Conservation (phyloP, 352 stramenopile species). For the Phytophthora chlamydospora region DNA sequence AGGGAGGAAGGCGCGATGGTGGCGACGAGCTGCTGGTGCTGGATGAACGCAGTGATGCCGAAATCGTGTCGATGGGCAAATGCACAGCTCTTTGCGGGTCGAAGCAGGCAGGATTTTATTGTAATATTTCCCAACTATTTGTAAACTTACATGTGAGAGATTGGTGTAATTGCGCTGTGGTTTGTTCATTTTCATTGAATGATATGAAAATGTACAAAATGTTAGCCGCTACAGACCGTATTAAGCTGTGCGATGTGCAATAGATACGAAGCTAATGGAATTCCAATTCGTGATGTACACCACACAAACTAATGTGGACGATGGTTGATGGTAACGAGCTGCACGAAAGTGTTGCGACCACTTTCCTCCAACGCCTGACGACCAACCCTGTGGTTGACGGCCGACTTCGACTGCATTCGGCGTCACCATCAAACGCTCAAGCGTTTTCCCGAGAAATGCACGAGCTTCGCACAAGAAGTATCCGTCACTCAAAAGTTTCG, state of each 20-base stretch:
- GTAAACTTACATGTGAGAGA: neutral
- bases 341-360: neutral
- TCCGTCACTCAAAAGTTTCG: too few relatives aligned
- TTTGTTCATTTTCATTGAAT: too few relatives aligned
- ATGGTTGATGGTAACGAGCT: neutral
- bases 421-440: neutral
- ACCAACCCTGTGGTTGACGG: neutral
- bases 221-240: neutral
- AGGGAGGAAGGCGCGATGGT: constrained; percentile 2
- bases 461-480: too few relatives aligned
- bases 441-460: too few relatives aligned
- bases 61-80: constrained; percentile 4
- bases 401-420: constrained; percentile 4
- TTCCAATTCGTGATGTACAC: neutral
- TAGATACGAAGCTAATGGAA: constrained; percentile 24
- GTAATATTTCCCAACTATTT: constrained; percentile 7
- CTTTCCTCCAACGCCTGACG: neutral
- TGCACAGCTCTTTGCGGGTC: constrained; percentile 8
- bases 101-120: neutral
- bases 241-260: constrained; percentile 19
- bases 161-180: neutral
- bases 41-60: constrained; percentile 17
- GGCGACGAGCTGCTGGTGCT: constrained; percentile 5
- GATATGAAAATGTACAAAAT: too few relatives aligned
- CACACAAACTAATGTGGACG: too few relatives aligned